Conservation (phyloP, 768 basidiomycete genomes). For the Lactarius trivialis region DNA sequence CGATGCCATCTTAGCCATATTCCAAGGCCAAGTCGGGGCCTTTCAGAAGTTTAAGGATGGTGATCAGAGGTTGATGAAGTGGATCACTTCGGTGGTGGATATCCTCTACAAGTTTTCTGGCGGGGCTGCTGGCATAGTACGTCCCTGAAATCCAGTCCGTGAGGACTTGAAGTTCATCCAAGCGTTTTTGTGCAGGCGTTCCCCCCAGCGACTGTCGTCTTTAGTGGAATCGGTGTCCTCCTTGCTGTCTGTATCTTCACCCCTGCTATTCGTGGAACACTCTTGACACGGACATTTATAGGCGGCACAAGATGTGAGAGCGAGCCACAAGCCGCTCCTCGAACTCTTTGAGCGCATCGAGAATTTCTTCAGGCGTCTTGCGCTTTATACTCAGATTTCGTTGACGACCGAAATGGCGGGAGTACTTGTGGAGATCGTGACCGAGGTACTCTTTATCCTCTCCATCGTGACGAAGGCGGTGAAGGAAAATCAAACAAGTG, state of each 20-base stretch:
- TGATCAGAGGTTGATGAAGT: neutral
- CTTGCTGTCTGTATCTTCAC: neutral
- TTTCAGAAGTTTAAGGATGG: neutral
- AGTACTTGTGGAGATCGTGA: neutral
- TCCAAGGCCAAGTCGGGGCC: neutral
- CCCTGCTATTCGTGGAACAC: too few species aligned
- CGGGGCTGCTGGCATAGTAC: too few species aligned
- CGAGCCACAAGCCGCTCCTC: neutral
- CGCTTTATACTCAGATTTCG: neutral
- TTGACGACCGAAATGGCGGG: neutral
- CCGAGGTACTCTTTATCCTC: neutral
- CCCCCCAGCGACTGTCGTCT: neutral
- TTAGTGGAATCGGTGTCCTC: conserved; percentile 4
- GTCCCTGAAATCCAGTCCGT: neutral
- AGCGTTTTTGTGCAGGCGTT: neutral
- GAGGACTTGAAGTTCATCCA: neutral
- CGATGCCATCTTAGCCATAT: neutral
- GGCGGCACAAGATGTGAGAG: neutral
- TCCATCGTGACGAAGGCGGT: neutral
- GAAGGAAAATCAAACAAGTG: neutral
- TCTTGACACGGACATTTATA: neutral
- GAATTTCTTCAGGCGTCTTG: neutral
- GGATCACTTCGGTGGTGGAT: neutral
- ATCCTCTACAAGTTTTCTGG: neutral
- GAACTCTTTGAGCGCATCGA: neutral